Conservation (phyloP, 148 eudicot genomes). For the Beta vulgaris region DNA sequence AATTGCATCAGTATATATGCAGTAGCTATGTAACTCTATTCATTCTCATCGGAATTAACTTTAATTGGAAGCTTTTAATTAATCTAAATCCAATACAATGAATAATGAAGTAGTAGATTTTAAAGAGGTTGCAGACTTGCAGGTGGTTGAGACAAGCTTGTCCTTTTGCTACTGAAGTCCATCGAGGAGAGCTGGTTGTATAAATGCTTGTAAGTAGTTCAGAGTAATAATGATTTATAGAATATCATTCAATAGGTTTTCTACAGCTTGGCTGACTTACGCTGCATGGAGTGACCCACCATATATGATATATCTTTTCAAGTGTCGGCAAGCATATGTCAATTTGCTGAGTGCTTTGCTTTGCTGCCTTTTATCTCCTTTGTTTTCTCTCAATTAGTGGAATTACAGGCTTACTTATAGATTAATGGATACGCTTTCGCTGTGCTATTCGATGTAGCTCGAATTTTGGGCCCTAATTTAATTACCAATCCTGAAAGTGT, state of each 20-base stretch:
- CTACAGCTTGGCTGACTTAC: slow-evolving; percentile 14
- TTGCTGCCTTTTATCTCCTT: not conserved
- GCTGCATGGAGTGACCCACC: not conserved
- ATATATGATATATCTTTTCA: not conserved
- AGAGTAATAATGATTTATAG: not conserved
- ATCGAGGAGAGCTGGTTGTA: not conserved
- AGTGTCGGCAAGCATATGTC: slow-evolving; percentile 9
- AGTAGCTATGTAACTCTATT: too few relatives aligned
- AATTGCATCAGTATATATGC: too few relatives aligned
- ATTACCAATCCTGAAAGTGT: too few relatives aligned
- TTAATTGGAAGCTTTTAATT: too few relatives aligned
- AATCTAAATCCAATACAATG: too few relatives aligned
- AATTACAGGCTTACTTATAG: not conserved
- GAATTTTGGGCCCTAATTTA: not conserved
- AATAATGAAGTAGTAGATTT: not conserved
- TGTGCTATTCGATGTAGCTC: not conserved
- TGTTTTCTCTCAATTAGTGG: not conserved
- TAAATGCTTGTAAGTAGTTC: slow-evolving; percentile 1
- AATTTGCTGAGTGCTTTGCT: not conserved
- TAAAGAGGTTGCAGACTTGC: not conserved
- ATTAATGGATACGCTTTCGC: not conserved
- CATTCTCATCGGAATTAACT: too few relatives aligned
- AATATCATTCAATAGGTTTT: not conserved
- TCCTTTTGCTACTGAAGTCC: too few relatives aligned
- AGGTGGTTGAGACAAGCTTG: not conserved